phyloP scores from a whole-genome alignment of 192 early-diverging fungal species.

The Chytriomyces sp. region DNA sequence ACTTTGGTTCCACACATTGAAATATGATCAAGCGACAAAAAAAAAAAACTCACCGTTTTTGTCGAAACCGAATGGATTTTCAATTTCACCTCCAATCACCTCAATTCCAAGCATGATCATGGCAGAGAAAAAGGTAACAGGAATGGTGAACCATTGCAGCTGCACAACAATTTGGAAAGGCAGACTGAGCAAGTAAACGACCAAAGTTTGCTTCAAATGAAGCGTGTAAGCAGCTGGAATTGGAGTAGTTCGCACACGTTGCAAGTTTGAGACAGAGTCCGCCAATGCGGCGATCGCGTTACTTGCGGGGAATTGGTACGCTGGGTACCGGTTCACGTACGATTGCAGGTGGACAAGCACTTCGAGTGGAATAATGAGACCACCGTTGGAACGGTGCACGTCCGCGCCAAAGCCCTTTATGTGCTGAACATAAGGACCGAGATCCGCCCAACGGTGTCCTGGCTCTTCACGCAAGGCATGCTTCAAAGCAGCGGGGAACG shows the following conservation, averaged over 20 bases:
- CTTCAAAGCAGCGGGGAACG: conserved; percentile 70
- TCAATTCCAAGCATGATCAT: conserved; percentile 85
- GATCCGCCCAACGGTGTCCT: conserved; percentile 70
- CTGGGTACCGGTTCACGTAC: conserved; percentile 35
- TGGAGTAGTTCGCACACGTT: conserved; percentile 83
- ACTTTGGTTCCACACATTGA: neutral
- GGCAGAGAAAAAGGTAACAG: conserved; percentile 67
- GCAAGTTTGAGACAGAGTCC: conserved; percentile 62
- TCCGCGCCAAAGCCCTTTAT: conserved; percentile 42
- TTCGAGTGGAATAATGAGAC: conserved; percentile 46
- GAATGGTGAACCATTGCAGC: conserved; percentile 64
- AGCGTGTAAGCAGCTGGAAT: conserved; percentile 89
- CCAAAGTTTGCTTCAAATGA: conserved; percentile 83
- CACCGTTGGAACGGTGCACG: neutral
- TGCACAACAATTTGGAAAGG: conserved; percentile 80
- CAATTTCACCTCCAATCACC: conserved; percentile 87
- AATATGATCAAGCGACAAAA: neutral
- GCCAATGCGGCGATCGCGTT: conserved; percentile 39
- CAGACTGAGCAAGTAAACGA: conserved; percentile 75
- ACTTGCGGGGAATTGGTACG: conserved; percentile 38
- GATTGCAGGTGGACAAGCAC: conserved; percentile 37
- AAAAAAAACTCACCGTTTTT: conserved; percentile 19
- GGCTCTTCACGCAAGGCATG: conserved; percentile 74
- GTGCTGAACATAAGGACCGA: conserved; percentile 66
- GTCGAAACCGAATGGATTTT: conserved; percentile 86